Conservation (phyloP, 495 filamentous ascomycete genomes). For the Xylaria telfairii region DNA sequence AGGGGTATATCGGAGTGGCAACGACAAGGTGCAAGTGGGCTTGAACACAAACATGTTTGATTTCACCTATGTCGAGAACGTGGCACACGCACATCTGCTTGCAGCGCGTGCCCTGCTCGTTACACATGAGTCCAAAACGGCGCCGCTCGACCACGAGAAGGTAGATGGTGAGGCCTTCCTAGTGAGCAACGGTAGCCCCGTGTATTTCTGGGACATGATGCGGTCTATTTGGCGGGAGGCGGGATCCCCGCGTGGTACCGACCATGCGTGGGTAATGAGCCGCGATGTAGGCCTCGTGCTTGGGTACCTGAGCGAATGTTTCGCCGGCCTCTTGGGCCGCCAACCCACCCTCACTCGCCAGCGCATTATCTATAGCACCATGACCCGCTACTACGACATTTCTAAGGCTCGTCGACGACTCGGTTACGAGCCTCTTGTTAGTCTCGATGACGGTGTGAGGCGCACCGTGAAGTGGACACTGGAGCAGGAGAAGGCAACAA, state of each 20-base stretch:
- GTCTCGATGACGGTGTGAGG: constrained; percentile 74
- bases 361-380: constrained; percentile 76
- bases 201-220: constrained; percentile 96
- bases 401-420: constrained; percentile 82
- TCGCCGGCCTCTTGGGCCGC: constrained; percentile 71
- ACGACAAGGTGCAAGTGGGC: constrained; percentile 84
- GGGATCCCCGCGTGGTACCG: constrained; percentile 65
- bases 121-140: constrained; percentile 58
- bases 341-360: constrained; percentile 76
- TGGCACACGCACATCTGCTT: constrained; percentile 75
- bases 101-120: constrained; percentile 74
- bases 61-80: constrained; percentile 81
- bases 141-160: constrained; percentile 73
- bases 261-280: constrained; percentile 72
- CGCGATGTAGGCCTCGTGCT: constrained; percentile 67
- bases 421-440: constrained; percentile 76
- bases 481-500: constrained; percentile 54
- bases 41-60: constrained; percentile 88
- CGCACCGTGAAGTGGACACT: constrained; percentile 71
- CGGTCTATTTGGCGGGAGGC: constrained; percentile 79
- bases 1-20: constrained; percentile 65
- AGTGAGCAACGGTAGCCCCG: constrained; percentile 88
- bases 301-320: constrained; percentile 71
- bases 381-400: constrained; percentile 85
- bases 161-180: constrained; percentile 96